Percentiles rank a stretch among this genome's conserved stretches.
phyloP scores from a whole-genome alignment of 2,329 filamentous ascomycete genomes.

The Paecilomyces sp. region DNA sequence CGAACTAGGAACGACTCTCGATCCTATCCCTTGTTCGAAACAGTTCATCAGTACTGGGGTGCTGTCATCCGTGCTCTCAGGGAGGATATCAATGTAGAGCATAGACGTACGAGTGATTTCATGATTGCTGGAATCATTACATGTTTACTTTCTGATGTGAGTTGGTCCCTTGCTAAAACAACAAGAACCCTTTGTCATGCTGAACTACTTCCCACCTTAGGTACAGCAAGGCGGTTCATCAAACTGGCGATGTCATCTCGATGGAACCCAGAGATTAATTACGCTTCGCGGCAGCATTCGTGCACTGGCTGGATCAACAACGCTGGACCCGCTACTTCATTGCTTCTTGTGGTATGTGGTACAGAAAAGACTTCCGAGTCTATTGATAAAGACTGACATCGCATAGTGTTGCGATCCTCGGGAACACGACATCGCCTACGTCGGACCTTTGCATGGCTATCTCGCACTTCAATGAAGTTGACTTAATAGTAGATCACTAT shows the following conservation, averaged over 20 bases:
- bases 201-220: conserved; percentile 10
- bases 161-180: conserved; percentile 3
- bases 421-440: conserved; percentile 31
- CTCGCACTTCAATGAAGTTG: conserved; percentile 17
- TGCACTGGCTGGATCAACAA: conserved; percentile 10
- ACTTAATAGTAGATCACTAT: conserved; percentile 17
- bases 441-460: conserved; percentile 18
- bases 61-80: conserved; percentile 23
- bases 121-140: conserved; percentile 25
- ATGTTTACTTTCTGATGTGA: conserved; percentile 25
- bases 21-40: conserved; percentile 12
- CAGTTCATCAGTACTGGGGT: conserved; percentile 24
- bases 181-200: background rate
- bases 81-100: conserved; percentile 13
- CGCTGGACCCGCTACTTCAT: conserved; percentile 16
- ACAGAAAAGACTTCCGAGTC: background rate
- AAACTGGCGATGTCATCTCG: conserved; percentile 30
- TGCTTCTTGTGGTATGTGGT: conserved; percentile 18
- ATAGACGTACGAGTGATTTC: conserved; percentile 15
- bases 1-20: conserved; percentile 9
- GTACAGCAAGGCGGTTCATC: conserved; percentile 20
- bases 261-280: conserved; percentile 25
- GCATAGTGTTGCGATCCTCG: conserved; percentile 23
- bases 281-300: conserved; percentile 25
- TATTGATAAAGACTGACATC: conserved; percentile 5